These are phyloP conservation scores for Pseudopediastrum boryanum DNA, from an alignment of 139 green algal species.

Conservation along the genomic window DNA sequence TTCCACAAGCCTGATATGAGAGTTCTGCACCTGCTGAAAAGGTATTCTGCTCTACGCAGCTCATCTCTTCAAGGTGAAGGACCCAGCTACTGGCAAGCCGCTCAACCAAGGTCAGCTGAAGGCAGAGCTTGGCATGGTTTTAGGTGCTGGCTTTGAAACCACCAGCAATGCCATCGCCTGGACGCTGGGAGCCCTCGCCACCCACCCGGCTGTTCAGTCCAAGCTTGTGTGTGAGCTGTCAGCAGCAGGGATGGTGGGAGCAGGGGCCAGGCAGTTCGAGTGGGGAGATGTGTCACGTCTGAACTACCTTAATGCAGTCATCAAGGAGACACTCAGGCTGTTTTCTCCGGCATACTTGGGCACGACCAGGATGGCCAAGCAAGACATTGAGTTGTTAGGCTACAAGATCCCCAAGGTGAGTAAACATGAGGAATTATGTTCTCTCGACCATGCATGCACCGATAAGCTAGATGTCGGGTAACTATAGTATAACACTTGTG, in stretches of 20 bases:
- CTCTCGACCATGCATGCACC: too few species aligned
- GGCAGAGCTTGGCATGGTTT: slow-evolving; percentile 11
- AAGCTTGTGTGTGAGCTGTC: neutral
- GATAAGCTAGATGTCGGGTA: too few species aligned
- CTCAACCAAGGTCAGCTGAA: neutral
- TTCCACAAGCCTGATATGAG: too few species aligned
- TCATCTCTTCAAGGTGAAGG: neutral
- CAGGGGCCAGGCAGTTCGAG: too few species aligned
- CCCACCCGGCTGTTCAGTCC: slow-evolving; percentile 1
- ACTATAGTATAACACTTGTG: too few species aligned
- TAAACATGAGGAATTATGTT: too few species aligned
- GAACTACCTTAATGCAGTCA: neutral
- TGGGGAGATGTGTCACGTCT: neutral
- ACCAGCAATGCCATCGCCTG: slow-evolving; percentile 6
- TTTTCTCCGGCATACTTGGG: neutral
- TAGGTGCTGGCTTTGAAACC: slow-evolving; percentile 22
- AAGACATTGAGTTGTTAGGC: neutral
- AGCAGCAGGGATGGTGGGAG: neutral
- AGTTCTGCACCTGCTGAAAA: too few species aligned
- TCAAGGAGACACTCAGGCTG: slow-evolving; percentile 14
- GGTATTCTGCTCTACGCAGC: neutral
- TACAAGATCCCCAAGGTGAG: neutral
- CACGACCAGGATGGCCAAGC: neutral
- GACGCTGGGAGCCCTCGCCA: neutral
- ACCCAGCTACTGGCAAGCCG: slow-evolving; percentile 3